Conservation (phyloP, 129 eudicot species). For the Oenanthe sinensis region DNA sequence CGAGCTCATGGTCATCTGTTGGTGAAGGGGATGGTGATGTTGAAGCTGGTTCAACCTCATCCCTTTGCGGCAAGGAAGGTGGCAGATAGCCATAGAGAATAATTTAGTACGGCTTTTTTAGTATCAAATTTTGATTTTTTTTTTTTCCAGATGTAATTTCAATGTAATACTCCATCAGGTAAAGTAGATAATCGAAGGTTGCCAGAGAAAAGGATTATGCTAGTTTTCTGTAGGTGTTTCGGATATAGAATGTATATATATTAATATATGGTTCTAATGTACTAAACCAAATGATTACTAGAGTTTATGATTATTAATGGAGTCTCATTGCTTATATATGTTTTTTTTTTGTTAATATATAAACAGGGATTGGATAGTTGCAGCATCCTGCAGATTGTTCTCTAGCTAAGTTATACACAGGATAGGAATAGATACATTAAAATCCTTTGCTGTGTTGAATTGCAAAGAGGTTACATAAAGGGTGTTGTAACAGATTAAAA, state of each 20-base stretch:
- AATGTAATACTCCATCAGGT: neutral
- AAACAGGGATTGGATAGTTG: neutral
- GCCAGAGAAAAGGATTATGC: neutral
- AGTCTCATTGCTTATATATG: neutral
- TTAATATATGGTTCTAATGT: neutral
- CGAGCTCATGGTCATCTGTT: constrained; percentile 30
- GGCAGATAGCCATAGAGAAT: constrained; percentile 16
- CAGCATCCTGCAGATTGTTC: constrained; percentile 7
- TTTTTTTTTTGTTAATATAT: neutral
- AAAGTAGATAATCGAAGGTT: neutral
- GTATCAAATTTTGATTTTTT: neutral
- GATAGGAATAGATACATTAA: neutral
- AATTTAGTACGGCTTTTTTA: neutral
- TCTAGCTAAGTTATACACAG: neutral
- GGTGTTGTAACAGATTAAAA: neutral
- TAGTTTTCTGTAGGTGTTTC: neutral
- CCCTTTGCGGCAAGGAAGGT: constrained; percentile 15
- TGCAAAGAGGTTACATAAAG: neutral
- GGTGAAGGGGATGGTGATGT: constrained; percentile 30
- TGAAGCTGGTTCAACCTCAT: constrained; percentile 38
- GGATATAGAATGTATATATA: neutral
- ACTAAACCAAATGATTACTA: neutral
- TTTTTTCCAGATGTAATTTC: neutral
- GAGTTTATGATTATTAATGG: neutral
- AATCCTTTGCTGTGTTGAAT: neutral